Percentiles rank a stretch among this genome's conserved stretches.
Conservation (phyloP, 2,329 filamentous ascomycete species). For the Nakataea oryzae region DNA sequence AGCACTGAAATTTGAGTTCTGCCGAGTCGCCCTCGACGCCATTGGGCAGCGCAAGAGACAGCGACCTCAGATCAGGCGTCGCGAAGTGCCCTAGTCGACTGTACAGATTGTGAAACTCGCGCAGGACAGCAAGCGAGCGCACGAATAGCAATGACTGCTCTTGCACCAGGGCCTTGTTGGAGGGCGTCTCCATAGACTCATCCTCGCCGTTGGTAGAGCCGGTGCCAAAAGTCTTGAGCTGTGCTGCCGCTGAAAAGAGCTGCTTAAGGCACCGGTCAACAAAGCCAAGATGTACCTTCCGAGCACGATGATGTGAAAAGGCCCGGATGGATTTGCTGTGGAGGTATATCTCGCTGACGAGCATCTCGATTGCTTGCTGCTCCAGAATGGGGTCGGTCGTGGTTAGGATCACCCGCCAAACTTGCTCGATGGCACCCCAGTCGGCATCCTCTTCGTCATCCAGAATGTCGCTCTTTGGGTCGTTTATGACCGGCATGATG, state of each 20-base stretch:
- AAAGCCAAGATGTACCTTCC: slow-evolving; percentile 55
- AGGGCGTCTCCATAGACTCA: slow-evolving; percentile 41
- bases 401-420: slow-evolving; percentile 76
- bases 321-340: slow-evolving; percentile 36
- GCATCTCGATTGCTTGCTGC: slow-evolving; percentile 53
- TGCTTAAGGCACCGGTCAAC: slow-evolving; percentile 65
- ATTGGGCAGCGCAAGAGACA: slow-evolving; percentile 40
- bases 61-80: slow-evolving; percentile 42
- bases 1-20: slow-evolving; percentile 64
- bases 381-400: slow-evolving; percentile 57
- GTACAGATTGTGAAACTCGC: slow-evolving; percentile 55
- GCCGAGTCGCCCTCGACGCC: slow-evolving; percentile 52
- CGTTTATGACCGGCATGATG: slow-evolving; percentile 35
- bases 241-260: slow-evolving; percentile 51
- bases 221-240: slow-evolving; percentile 38
- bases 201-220: slow-evolving; percentile 32
- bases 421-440: slow-evolving; percentile 50
- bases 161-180: slow-evolving; percentile 33
- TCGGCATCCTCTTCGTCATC: slow-evolving; percentile 36
- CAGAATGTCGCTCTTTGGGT: slow-evolving; percentile 31
- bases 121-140: slow-evolving; percentile 58
- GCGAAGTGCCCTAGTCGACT: slow-evolving; percentile 51
- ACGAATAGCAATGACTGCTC: slow-evolving; percentile 54
- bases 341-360: slow-evolving; percentile 64
- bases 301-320: slow-evolving; percentile 38